Evolutionary conservation across 2,329 filamentous ascomycete species (phyloP).

Genomic region (Akanthomyces lecanii): DNA sequence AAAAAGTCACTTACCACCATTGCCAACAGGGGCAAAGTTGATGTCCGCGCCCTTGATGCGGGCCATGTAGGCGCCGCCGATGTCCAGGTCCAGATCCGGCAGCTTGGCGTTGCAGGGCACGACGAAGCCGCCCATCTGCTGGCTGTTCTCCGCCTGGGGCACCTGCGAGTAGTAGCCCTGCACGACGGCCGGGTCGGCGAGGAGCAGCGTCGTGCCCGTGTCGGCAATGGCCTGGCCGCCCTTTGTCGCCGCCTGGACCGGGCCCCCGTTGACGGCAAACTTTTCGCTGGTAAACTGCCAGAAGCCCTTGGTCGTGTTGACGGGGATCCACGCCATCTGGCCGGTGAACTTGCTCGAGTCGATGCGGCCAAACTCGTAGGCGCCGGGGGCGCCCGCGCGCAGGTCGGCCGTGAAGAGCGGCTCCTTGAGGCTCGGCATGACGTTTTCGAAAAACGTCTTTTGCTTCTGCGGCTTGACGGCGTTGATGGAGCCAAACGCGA

Average conservation of each 20-base stretch:
- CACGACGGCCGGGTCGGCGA: slow-evolving; percentile 52
- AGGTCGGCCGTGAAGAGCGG: slow-evolving; percentile 69
- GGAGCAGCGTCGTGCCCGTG: slow-evolving; percentile 60
- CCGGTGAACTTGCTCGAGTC: slow-evolving; percentile 60
- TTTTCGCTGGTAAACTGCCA: slow-evolving; percentile 53
- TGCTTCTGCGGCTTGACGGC: slow-evolving; percentile 58
- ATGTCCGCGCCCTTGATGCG: slow-evolving; percentile 50
- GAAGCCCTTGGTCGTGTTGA: slow-evolving; percentile 61
- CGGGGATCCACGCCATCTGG: slow-evolving; percentile 53
- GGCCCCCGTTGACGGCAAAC: slow-evolving; percentile 49
- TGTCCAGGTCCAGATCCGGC: slow-evolving; percentile 49
- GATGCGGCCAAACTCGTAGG: slow-evolving; percentile 68
- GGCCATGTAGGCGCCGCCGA: slow-evolving; percentile 55
- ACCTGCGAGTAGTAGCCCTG: slow-evolving; percentile 46
- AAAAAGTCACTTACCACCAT: slow-evolving; percentile 42
- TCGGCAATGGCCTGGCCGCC: slow-evolving; percentile 47
- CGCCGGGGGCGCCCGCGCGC: slow-evolving; percentile 52
- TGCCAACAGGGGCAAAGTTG: slow-evolving; percentile 48
- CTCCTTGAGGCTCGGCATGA: slow-evolving; percentile 54
- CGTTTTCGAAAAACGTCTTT: slow-evolving; percentile 72
- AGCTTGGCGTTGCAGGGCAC: slow-evolving; percentile 43
- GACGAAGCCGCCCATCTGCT: slow-evolving; percentile 40
- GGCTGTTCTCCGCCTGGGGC: slow-evolving; percentile 38
- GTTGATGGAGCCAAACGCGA: slow-evolving; percentile 63
- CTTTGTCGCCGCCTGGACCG: slow-evolving; percentile 31